Conservation (phyloP, 306 rosid species). For the Comarum palustre region DNA sequence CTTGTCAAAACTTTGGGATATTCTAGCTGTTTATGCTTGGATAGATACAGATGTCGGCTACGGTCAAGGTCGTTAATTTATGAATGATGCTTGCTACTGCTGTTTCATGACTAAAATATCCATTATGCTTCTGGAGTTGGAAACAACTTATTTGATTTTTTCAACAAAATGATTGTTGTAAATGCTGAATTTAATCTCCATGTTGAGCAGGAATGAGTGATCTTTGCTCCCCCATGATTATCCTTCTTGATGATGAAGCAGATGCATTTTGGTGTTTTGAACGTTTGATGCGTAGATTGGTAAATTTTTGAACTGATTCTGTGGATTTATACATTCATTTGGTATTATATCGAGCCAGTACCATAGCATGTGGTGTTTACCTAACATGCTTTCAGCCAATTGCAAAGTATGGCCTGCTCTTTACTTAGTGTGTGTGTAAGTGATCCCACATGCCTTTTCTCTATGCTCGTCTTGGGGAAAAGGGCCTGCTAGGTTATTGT, state of each 20-base stretch:
- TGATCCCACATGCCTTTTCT: background rate
- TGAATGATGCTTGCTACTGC: conserved; percentile 9
- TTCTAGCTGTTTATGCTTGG: conserved; percentile 96
- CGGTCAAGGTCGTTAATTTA: conserved; percentile 74
- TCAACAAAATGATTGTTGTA: conserved; percentile 21
- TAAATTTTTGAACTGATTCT: conserved; percentile 32
- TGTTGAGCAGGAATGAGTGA: conserved; percentile 93
- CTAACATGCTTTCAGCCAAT: background rate
- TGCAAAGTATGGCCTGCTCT: background rate
- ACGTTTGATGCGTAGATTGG: conserved; percentile 97
- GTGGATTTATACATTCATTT: background rate
- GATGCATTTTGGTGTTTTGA: conserved; percentile 99
- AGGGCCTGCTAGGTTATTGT: background rate
- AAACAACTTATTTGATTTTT: conserved; percentile 9
- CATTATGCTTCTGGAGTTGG: background rate
- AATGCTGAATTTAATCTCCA: conserved; percentile 27
- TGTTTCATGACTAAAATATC: background rate
- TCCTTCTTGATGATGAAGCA: conserved; percentile 95
- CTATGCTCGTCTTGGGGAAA: background rate
- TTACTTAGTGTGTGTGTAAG: background rate
- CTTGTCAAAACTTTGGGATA: conserved; percentile 93
- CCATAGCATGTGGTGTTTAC: background rate
- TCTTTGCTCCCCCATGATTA: conserved; percentile 95
- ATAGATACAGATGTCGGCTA: conserved; percentile 90
- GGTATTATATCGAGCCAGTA: background rate